Percentiles rank a stretch among this genome's conserved stretches.
Evolutionary conservation across 2,329 filamentous ascomycete species (phyloP).

Genomic region (Calonectria crousiana): DNA sequence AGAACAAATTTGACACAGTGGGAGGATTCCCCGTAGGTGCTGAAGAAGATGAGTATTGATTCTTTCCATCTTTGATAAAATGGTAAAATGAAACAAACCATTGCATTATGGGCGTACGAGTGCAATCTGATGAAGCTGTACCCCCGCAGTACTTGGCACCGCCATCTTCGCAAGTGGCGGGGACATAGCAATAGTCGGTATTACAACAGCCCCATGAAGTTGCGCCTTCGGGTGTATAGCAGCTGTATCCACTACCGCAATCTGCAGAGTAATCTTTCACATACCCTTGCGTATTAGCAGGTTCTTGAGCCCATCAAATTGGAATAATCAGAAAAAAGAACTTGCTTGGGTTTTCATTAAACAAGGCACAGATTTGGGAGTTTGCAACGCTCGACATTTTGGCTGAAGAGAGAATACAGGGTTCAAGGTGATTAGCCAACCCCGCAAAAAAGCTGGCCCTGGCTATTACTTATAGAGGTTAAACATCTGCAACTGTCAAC

Average conservation of each 20-base stretch:
- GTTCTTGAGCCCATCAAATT: neutral
- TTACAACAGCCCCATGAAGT: neutral
- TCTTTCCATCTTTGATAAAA: too few relatives aligned
- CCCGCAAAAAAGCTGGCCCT: neutral
- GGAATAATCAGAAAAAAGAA: neutral
- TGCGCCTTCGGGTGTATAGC: neutral
- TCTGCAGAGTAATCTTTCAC: neutral
- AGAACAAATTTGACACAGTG: neutral
- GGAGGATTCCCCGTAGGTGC: neutral
- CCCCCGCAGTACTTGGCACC: neutral
- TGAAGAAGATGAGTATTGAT: neutral
- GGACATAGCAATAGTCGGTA: neutral
- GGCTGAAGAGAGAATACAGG: too few relatives aligned
- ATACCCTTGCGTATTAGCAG: neutral
- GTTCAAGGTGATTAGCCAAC: neutral
- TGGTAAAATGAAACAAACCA: neutral
- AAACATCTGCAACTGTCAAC: too few relatives aligned
- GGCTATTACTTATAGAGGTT: neutral
- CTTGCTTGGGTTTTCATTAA: conserved; percentile 4
- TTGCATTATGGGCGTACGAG: neutral
- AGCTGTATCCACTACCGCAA: neutral
- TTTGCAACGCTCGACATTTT: neutral
- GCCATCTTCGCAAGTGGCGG: neutral
- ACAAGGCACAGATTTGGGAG: neutral
- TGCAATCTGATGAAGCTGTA: neutral